These are phyloP conservation scores for Emergomyces africanus DNA, from an alignment of 2,329 filamentous ascomycete species.

Conservation along the genomic window DNA sequence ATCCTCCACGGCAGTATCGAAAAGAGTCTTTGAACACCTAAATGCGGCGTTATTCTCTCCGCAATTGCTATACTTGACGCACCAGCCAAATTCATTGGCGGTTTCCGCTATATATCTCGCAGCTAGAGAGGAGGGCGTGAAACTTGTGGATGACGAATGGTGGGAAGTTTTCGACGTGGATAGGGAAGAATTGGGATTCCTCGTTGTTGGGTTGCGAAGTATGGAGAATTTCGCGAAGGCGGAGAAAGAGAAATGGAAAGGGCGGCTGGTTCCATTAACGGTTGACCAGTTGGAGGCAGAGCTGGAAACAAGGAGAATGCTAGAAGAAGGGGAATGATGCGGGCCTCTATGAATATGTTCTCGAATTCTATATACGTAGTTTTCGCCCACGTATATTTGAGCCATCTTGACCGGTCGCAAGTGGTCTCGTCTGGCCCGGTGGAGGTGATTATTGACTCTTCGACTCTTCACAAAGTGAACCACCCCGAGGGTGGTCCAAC, in stretches of 20 bases:
- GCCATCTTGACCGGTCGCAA: not conserved
- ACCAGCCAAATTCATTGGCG: slow-evolving; percentile 75
- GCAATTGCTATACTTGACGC: slow-evolving; percentile 80
- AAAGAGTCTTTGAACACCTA: slow-evolving; percentile 60
- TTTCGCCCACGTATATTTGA: not conserved
- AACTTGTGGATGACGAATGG: slow-evolving; percentile 76
- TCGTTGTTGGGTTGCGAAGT: slow-evolving; percentile 76
- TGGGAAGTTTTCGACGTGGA: slow-evolving; percentile 98
- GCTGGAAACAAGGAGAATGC: slow-evolving; percentile 40
- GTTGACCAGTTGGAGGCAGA: slow-evolving; percentile 47
- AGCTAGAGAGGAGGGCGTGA: slow-evolving; percentile 60
- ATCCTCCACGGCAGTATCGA: slow-evolving; percentile 45
- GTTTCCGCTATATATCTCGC: slow-evolving; percentile 87
- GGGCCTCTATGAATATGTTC: not conserved
- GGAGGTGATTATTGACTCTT: not conserved
- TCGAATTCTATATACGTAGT: not conserved
- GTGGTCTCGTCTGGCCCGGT: no score
- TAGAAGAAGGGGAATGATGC: slow-evolving; percentile 28
- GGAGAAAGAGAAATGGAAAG: slow-evolving; percentile 46
- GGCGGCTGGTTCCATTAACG: slow-evolving; percentile 43
- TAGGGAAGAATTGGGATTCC: slow-evolving; percentile 82
- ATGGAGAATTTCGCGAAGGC: slow-evolving; percentile 55
- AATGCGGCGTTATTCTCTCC: slow-evolving; percentile 78
- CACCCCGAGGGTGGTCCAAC: not conserved
- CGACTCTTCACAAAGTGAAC: not conserved